These are phyloP conservation scores for Basidioascus undulatus DNA, from an alignment of 768 basidiomycete species.

Conservation along the genomic window DNA sequence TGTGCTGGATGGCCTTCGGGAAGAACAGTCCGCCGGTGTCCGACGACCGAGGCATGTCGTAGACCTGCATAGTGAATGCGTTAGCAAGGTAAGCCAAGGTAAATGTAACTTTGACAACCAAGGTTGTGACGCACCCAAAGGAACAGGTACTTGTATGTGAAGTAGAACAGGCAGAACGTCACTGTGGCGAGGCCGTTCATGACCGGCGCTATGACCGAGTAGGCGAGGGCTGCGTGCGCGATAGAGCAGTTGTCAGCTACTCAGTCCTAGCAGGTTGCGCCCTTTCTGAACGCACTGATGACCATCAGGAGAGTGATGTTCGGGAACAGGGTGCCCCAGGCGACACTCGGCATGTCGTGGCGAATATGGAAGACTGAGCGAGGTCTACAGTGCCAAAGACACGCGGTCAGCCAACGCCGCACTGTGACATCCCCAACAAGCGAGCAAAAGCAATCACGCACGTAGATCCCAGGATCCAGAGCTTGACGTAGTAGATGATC, in stretches of 20 bases:
- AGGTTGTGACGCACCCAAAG: constrained; percentile 29
- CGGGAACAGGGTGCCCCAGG: constrained; percentile 52
- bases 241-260: too few relatives aligned
- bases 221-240: constrained; percentile 36
- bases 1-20: constrained; percentile 75
- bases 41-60: constrained; percentile 8
- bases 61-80: constrained; percentile 2
- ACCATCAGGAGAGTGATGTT: constrained; percentile 51
- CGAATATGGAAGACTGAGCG: constrained; percentile 64
- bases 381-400: too few relatives aligned
- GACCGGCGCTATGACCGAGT: constrained; percentile 73
- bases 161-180: constrained; percentile 63
- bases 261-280: too few relatives aligned
- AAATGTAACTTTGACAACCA: not conserved
- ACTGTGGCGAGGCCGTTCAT: constrained; percentile 70
- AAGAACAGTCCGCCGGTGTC: constrained; percentile 65
- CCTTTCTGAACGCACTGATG: constrained; percentile 47
- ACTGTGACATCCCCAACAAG: too few relatives aligned
- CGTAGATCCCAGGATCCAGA: constrained; percentile 66
- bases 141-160: constrained; percentile 60
- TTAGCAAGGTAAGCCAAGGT: not conserved
- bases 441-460: too few relatives aligned
- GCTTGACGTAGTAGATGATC: constrained; percentile 68
- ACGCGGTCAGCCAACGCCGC: too few relatives aligned
- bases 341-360: constrained; percentile 38